These are phyloP conservation scores for Claviceps africana DNA, from an alignment of 2,329 filamentous ascomycete genomes.

Conservation along the genomic window DNA sequence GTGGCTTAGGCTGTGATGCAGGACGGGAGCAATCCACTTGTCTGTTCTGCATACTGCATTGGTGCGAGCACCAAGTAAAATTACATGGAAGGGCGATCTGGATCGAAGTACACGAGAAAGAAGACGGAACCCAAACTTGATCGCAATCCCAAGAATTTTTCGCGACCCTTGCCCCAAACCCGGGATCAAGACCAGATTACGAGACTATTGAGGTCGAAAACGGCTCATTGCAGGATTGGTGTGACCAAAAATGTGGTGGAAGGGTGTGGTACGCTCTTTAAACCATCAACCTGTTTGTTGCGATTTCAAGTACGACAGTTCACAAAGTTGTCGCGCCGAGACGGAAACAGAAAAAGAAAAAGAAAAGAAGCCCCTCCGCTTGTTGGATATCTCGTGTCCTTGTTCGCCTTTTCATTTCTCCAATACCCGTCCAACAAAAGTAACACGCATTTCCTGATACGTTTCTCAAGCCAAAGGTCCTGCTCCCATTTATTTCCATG, in stretches of 20 bases:
- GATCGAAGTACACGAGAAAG: not conserved
- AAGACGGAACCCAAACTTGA: not conserved
- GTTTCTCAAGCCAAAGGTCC: not conserved
- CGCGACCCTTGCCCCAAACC: not conserved
- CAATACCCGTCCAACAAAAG: not conserved
- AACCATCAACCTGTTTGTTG: not conserved
- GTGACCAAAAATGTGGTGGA: conserved; percentile 8
- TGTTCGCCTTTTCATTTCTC: not conserved
- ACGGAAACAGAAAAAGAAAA: not conserved
- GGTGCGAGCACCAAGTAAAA: not conserved
- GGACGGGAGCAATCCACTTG: conserved; percentile 1
- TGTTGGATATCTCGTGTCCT: not conserved
- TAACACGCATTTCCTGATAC: not conserved
- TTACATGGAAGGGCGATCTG: not conserved
- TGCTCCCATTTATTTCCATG: not conserved
- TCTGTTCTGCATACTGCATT: not conserved
- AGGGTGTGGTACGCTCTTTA: not conserved
- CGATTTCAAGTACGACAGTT: not conserved
- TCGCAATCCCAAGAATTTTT: not conserved
- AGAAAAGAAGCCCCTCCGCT: not conserved
- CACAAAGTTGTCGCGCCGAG: not conserved
- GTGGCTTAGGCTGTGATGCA: conserved; percentile 1
- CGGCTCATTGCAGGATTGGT: conserved; percentile 18
- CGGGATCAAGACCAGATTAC: conserved; percentile 14
- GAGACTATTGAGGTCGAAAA: conserved; percentile 22